Conservation (phyloP, 2,329 filamentous ascomycete species). For the Clonostachys chloroleuca region DNA sequence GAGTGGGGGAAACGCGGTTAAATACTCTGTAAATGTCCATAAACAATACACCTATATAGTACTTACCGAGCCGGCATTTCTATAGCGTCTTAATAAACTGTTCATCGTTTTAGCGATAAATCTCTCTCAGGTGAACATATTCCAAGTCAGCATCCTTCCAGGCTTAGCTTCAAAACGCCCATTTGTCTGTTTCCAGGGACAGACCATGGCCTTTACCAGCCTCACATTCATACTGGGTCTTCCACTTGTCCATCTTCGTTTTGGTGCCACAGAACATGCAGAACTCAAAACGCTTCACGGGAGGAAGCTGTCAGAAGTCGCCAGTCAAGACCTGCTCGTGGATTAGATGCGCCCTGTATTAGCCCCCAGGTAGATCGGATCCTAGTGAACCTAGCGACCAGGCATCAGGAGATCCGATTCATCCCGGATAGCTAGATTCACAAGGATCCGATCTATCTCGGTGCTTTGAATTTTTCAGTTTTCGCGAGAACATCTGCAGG, state of each 20-base stretch:
- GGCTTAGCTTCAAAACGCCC: constrained; percentile 52
- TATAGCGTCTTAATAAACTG: constrained; percentile 51
- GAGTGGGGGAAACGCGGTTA: too few relatives aligned
- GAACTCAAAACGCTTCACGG: constrained; percentile 51
- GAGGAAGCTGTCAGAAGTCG: constrained; percentile 55
- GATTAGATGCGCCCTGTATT: too few relatives aligned
- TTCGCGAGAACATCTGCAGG: too few relatives aligned
- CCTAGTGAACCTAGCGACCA: too few relatives aligned
- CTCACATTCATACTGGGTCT: constrained; percentile 10
- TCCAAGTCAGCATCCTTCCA: constrained; percentile 52
- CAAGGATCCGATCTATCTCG: too few relatives aligned
- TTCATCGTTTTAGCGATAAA: constrained; percentile 52
- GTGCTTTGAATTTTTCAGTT: too few relatives aligned
- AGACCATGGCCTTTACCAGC: constrained; percentile 6
- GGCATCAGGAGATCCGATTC: too few relatives aligned
- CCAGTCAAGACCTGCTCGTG: constrained; percentile 10
- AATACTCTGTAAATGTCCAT: too few relatives aligned
- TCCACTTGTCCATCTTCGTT: neutral
- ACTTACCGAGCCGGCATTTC: constrained; percentile 42
- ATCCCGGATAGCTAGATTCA: too few relatives aligned
- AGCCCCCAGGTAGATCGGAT: too few relatives aligned
- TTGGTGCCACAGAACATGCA: constrained; percentile 11
- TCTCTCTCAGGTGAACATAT: constrained; percentile 45
- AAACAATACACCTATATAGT: too few relatives aligned
- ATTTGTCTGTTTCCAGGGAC: constrained; percentile 47